Percentiles rank a stretch among this genome's conserved stretches.
Conservation (phyloP, 345 rosid genomes). For the Psidium friedrichsthalianum region DNA sequence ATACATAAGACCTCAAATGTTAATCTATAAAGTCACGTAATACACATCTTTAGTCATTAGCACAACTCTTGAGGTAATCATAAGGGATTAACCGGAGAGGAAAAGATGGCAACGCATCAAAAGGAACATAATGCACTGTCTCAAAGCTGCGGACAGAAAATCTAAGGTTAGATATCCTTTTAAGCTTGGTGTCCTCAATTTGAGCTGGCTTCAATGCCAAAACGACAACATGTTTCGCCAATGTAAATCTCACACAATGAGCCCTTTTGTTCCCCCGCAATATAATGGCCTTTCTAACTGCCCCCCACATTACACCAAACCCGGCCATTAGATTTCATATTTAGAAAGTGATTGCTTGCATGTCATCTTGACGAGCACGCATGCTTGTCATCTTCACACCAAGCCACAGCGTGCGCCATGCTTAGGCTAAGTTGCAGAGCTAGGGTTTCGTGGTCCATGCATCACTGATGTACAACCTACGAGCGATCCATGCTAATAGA, state of each 20-base stretch:
- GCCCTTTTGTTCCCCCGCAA: background rate
- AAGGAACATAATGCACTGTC: background rate
- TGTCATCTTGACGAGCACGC: background rate
- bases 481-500: background rate
- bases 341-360: background rate
- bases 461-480: background rate
- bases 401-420: background rate
- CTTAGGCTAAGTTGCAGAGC: background rate
- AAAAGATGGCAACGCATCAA: background rate
- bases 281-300: background rate
- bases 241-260: background rate
- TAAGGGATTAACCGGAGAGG: background rate
- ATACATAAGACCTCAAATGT: background rate
- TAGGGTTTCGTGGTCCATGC: background rate
- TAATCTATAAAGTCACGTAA: background rate
- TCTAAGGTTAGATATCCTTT: background rate
- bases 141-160: background rate
- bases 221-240: background rate
- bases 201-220: background rate
- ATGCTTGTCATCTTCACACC: background rate
- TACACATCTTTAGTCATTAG: background rate
- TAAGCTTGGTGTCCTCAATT: background rate
- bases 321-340: background rate
- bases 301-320: background rate
- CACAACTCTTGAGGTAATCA: background rate